Evolutionary conservation across 1,284 basidiomycete genomes (phyloP).

Genomic region (Athelia psychrophila): DNA sequence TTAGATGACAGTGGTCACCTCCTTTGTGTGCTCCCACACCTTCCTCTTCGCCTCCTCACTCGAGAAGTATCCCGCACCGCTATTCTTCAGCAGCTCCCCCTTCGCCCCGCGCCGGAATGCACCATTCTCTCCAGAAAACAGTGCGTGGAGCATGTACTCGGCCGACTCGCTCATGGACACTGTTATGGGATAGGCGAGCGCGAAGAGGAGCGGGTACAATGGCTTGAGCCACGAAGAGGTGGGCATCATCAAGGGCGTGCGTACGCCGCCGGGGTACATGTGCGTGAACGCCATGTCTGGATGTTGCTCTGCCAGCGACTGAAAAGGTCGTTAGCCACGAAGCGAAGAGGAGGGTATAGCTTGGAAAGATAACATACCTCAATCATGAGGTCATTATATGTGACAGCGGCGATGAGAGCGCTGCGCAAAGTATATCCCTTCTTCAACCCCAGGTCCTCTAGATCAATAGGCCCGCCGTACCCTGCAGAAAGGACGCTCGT

Average conservation of each 20-base stretch:
- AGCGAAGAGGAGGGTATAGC: background rate
- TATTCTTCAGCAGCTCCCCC: slow-evolving; percentile 1
- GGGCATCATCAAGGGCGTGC: slow-evolving; percentile 16
- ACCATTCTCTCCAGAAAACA: background rate
- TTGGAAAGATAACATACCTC: too few relatives aligned
- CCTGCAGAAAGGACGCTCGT: slow-evolving; percentile 19
- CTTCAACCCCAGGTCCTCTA: slow-evolving; percentile 32
- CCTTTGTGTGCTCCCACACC: slow-evolving; percentile 22
- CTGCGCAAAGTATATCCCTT: slow-evolving; percentile 21
- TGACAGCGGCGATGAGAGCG: slow-evolving; percentile 20
- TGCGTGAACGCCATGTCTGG: slow-evolving; percentile 32
- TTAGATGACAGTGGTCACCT: slow-evolving; percentile 1
- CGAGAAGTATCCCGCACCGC: slow-evolving; percentile 1
- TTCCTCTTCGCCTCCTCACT: slow-evolving; percentile 4
- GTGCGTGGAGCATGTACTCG: slow-evolving; percentile 2
- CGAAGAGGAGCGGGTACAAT: background rate
- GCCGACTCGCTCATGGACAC: background rate
- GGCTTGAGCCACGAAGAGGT: background rate
- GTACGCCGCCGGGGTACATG: slow-evolving; percentile 28
- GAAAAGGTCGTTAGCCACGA: background rate
- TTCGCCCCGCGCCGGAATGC: background rate
- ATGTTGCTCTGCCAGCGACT: slow-evolving; percentile 27
- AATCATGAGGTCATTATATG: slow-evolving; percentile 33
- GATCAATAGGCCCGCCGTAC: slow-evolving; percentile 18
- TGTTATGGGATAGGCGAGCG: background rate